phyloP scores from a whole-genome alignment of 352 stramenopile species.

The Albugo laibachii region DNA sequence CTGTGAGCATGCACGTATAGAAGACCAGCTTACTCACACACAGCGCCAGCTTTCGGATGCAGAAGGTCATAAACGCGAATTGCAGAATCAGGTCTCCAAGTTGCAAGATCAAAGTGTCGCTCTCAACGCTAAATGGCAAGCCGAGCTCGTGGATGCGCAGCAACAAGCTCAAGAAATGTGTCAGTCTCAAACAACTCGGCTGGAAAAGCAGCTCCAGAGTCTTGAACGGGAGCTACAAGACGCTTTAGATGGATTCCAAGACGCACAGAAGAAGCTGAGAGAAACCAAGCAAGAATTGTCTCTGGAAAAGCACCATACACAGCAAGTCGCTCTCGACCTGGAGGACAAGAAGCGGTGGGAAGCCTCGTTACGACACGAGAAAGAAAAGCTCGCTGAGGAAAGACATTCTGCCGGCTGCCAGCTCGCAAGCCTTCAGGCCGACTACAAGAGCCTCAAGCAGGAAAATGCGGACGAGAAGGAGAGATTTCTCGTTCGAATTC shows the following conservation, averaged over 20 bases:
- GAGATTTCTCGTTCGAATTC: conserved; percentile 6
- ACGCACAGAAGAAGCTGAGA: not conserved
- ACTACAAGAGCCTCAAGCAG: conserved; percentile 8
- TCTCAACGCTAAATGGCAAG: not conserved
- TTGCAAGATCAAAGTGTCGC: not conserved
- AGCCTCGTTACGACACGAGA: too few species aligned
- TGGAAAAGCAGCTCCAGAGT: not conserved
- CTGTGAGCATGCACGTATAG: conserved; percentile 2
- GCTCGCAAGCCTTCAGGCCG: conserved; percentile 8
- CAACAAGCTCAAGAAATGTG: not conserved
- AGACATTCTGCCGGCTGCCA: too few species aligned
- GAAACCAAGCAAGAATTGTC: too few species aligned
- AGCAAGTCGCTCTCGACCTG: too few species aligned
- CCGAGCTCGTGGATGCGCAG: not conserved
- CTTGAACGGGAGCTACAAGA: not conserved
- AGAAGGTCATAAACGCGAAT: not conserved
- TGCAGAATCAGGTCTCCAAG: not conserved
- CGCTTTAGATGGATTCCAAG: not conserved
- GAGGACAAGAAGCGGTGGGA: too few species aligned
- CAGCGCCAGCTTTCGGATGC: not conserved
- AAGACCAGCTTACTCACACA: not conserved
- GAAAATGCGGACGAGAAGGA: conserved; percentile 4
- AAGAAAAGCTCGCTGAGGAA: too few species aligned
- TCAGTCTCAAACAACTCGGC: not conserved
- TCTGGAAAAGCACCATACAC: too few species aligned